Evolutionary conservation across 1,284 basidiomycete genomes (phyloP).

Genomic region (Puccinia hordei): DNA sequence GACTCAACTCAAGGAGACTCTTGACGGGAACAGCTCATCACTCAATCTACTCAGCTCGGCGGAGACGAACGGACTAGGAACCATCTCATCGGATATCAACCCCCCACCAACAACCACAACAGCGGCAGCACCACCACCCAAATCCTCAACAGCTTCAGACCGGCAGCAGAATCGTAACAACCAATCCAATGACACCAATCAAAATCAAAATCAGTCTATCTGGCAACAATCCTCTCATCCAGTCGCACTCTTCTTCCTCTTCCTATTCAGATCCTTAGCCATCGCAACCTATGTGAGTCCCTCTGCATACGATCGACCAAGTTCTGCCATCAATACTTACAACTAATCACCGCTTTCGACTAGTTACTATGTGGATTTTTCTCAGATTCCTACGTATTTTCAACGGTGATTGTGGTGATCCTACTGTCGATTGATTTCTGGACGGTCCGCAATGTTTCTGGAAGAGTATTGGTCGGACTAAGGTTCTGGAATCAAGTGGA

Average conservation of each 20-base stretch:
- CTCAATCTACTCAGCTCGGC: constrained; percentile 32
- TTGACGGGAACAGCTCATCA: constrained; percentile 21
- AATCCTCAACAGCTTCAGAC: constrained; percentile 9
- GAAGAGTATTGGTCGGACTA: constrained; percentile 83
- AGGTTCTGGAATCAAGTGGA: constrained; percentile 98
- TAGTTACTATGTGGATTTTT: constrained; percentile 20
- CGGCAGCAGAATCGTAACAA: constrained; percentile 16
- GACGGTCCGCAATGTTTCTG: constrained; percentile 93
- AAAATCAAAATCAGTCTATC: constrained; percentile 19
- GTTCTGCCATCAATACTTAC: no score
- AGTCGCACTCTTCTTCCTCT: constrained; percentile 76
- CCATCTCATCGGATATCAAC: constrained; percentile 34
- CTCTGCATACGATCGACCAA: no score
- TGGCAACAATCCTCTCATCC: constrained; percentile 76
- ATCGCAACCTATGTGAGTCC: constrained; percentile 75
- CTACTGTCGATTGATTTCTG: constrained; percentile 93
- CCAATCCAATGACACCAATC: not conserved
- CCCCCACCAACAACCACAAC: constrained; percentile 7
- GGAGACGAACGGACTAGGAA: constrained; percentile 36
- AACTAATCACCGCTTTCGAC: no score
- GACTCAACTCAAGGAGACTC: constrained; percentile 22
- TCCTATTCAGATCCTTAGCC: constrained; percentile 78
- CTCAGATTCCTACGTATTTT: constrained; percentile 52
- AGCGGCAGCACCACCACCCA: not conserved
- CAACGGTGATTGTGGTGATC: constrained; percentile 82